Percentiles rank a stretch among this genome's conserved stretches.
Evolutionary conservation across 192 early-diverging fungal genomes (phyloP).

Genomic region (Podila clonocystis): DNA sequence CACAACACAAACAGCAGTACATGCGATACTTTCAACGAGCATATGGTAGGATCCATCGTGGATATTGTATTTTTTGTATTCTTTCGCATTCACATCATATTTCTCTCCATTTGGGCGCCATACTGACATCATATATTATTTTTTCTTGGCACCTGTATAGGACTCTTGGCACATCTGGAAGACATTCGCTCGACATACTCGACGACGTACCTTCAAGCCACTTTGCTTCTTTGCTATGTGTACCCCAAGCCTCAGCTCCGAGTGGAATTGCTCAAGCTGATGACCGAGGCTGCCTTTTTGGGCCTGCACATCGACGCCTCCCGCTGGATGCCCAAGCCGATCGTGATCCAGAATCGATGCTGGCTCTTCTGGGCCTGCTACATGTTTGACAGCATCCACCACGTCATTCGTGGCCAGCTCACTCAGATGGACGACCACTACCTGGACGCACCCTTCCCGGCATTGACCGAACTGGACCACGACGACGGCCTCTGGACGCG

Average conservation of each 20-base stretch:
- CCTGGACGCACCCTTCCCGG: slow-evolving; percentile 34
- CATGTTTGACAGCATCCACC: slow-evolving; percentile 41
- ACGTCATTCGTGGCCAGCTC: slow-evolving; percentile 36
- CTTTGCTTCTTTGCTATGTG: slow-evolving; percentile 36
- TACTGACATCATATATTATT: background rate
- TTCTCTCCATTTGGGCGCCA: background rate
- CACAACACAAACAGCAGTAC: slow-evolving; percentile 13
- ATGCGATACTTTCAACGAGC: slow-evolving; percentile 49
- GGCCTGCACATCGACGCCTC: slow-evolving; percentile 32
- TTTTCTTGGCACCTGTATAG: slow-evolving; percentile 6
- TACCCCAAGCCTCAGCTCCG: slow-evolving; percentile 42
- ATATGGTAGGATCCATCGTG: slow-evolving; percentile 13
- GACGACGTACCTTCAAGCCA: slow-evolving; percentile 26
- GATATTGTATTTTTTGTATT: background rate
- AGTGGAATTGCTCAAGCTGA: slow-evolving; percentile 32
- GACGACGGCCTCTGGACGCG: slow-evolving; percentile 48
- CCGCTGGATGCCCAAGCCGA: slow-evolving; percentile 46
- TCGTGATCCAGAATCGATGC: slow-evolving; percentile 37
- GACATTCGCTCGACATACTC: slow-evolving; percentile 43
- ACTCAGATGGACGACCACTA: slow-evolving; percentile 42
- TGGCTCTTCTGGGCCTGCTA: slow-evolving; percentile 48
- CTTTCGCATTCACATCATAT: background rate
- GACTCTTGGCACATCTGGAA: slow-evolving; percentile 33
- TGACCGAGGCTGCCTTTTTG: slow-evolving; percentile 33
- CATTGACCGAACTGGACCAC: slow-evolving; percentile 32